Conservation (phyloP, 305 asterid genomes). For the Fraxinus floribunda region DNA sequence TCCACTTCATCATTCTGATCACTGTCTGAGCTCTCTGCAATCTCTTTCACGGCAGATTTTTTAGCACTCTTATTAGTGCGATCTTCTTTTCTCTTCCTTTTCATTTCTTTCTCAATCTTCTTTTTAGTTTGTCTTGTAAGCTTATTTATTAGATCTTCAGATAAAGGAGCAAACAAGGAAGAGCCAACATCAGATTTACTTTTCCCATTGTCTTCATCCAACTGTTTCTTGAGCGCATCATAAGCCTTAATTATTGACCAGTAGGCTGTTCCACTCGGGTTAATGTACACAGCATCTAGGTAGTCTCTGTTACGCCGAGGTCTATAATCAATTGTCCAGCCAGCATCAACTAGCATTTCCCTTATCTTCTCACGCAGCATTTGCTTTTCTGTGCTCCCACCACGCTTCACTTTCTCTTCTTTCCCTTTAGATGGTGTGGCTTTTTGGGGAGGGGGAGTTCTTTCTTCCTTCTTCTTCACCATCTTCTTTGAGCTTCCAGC, state of each 20-base stretch:
- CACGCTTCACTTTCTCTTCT: constrained; percentile 59
- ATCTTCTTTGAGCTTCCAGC: constrained; percentile 51
- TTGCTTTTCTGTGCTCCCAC: constrained; percentile 91
- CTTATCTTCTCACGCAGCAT: constrained; percentile 74
- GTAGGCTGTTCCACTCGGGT: constrained; percentile 83
- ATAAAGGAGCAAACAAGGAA: constrained; percentile 60
- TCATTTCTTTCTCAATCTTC: constrained; percentile 84
- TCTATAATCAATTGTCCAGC: constrained; percentile 92
- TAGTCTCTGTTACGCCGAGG: constrained; percentile 88
- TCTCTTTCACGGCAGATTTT: constrained; percentile 34
- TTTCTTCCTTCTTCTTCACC: constrained; percentile 55
- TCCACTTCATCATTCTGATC: constrained; percentile 40
- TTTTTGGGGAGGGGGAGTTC: constrained; percentile 28
- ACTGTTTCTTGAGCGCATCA: constrained; percentile 77
- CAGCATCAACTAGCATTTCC: constrained; percentile 69
- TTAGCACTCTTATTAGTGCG: constrained; percentile 35
- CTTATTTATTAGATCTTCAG: constrained; percentile 78
- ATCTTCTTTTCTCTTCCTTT: constrained; percentile 62
- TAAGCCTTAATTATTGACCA: constrained; percentile 95
- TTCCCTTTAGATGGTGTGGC: constrained; percentile 37
- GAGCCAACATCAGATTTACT: constrained; percentile 41
- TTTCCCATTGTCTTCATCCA: constrained; percentile 47
- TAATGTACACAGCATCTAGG: constrained; percentile 84
- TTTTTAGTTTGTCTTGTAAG: constrained; percentile 89
- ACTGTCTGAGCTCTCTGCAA: constrained; percentile 41